These are phyloP conservation scores for Carex kokanica DNA, from an alignment of 176 grass and related monocot genomes.

Conservation along the genomic window DNA sequence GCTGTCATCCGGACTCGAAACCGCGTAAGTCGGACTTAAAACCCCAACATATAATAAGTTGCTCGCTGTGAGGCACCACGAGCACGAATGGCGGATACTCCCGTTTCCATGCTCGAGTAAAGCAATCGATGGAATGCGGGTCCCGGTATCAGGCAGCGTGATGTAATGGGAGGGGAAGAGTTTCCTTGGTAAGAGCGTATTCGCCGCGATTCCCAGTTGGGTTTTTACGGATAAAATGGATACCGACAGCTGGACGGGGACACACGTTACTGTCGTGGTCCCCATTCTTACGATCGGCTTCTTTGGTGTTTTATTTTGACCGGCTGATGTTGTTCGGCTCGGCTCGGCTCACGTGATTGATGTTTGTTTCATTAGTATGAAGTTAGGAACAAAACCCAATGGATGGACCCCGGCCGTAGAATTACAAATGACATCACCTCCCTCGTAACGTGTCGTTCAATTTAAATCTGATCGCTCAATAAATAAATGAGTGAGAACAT, in stretches of 20 bases:
- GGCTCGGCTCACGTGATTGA: not conserved
- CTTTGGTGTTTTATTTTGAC: not conserved
- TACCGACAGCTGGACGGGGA: slow-evolving; percentile 20
- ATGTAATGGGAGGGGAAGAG: slow-evolving; percentile 6
- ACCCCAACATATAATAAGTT: slow-evolving; percentile 3
- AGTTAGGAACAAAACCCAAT: not conserved
- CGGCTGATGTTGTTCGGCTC: not conserved
- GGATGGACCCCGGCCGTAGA: not conserved
- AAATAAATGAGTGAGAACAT: not conserved
- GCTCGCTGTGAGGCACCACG: not conserved
- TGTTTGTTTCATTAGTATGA: not conserved
- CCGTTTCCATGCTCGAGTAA: not conserved
- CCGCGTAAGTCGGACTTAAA: slow-evolving; percentile 8
- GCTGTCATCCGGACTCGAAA: slow-evolving; percentile 8
- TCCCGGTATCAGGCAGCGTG: not conserved
- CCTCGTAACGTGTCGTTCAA: not conserved
- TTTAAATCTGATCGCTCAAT: not conserved
- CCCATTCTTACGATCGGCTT: not conserved
- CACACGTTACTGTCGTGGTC: slow-evolving; percentile 3
- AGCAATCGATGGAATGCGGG: not conserved
- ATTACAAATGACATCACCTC: not conserved
- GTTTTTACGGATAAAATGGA: slow-evolving; percentile 18
- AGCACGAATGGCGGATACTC: no score
- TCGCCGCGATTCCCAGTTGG: not conserved
- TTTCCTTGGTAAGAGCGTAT: slow-evolving; percentile 7